Evolutionary conservation across 2,329 filamentous ascomycete species (phyloP), one percentile per base, ranked within the genome.

Genomic region (Colletotrichum trifolii): DNA sequence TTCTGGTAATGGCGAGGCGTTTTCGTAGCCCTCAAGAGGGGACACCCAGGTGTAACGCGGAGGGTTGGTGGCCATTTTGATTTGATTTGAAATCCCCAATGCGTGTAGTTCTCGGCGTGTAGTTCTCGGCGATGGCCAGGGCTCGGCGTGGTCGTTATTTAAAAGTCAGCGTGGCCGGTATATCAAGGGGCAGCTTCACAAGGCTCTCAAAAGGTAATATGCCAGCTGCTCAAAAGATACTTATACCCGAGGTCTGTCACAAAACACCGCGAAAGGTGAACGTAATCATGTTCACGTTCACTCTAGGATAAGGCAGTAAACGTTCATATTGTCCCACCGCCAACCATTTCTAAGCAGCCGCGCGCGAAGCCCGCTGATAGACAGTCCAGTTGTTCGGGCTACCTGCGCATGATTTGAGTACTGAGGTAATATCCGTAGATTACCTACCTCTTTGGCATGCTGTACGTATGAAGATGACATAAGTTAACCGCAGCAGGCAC

Each of bases 11-110:
- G 87, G 82, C 34, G 82, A 77, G n/a, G 84, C 82, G 54, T 83
- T 75, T 70, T 87, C 82, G 71, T 85, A 90, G 17, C 87, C 88
- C 34, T 79, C 76, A 2, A 90, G 75, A 12, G 88, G 88, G 13
- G 85, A 88, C 1, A 83, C 78, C 71, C 85, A 88, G 2, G 77
- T 79, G 67, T 83, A 83, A 3, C 76, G 72, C 61, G 75, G 77
- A 11, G 77, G 76, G 54, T 79, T 79, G 46, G 47, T 15, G 12
- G 58, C 63, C 63, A 63, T 66, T 47, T 33, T 7, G 33, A 57
- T 25, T 25, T 25, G 40, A 42, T 10, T 11, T n/a, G 25, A n/a
- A 6, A 12, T 17, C 2, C n/a, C 8, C 9, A 8, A 39, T 36
- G 17, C 8, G 25, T 38, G 8, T 13, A 17, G 6, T 25, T 33